Conservation (phyloP, 768 basidiomycete genomes). For the Russula ochroleuca region DNA sequence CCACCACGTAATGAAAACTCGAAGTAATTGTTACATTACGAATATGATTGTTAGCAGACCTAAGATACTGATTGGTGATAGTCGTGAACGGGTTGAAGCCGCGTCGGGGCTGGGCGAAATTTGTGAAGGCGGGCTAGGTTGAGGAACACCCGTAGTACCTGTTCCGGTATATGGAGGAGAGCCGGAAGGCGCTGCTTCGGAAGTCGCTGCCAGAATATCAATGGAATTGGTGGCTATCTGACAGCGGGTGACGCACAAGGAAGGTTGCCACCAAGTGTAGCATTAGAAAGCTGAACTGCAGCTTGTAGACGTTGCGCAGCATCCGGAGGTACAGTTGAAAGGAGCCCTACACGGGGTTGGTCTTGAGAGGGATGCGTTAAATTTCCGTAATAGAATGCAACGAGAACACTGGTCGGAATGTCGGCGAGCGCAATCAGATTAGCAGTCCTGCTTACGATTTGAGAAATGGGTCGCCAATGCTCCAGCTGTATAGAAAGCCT, state of each 20-base stretch:
- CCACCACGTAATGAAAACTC: background rate
- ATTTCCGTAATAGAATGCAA: conserved; percentile 71
- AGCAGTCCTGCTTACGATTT: conserved; percentile 50
- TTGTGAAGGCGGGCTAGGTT: background rate
- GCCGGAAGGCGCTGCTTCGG: conserved; percentile 41
- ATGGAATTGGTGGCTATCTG: background rate
- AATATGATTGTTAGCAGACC: conserved; percentile 15
- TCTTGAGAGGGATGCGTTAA: conserved; percentile 62
- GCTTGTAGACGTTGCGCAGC: conserved; percentile 40
- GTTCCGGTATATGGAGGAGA: conserved; percentile 28
- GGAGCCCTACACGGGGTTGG: conserved; percentile 62
- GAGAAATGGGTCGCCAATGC: conserved; percentile 69
- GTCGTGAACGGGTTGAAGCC: background rate
- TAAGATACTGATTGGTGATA: conserved; percentile 3
- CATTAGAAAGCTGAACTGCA: conserved; percentile 35
- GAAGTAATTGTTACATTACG: conserved; percentile 1
- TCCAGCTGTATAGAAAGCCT: conserved; percentile 72
- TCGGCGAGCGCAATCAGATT: conserved; percentile 2
- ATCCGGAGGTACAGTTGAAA: conserved; percentile 63
- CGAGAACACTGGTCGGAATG: conserved; percentile 46
- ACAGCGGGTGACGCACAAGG: conserved; percentile 29
- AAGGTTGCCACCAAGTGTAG: conserved; percentile 33
- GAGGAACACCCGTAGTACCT: conserved; percentile 26
- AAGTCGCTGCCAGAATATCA: conserved; percentile 36
- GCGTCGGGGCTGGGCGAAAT: background rate